A percentile compares a stretch with the other conserved stretches of the same genome.
Evolutionary conservation across 176 grass and related monocot species (phyloP).

Genomic region (Phyllostachys edulis): DNA sequence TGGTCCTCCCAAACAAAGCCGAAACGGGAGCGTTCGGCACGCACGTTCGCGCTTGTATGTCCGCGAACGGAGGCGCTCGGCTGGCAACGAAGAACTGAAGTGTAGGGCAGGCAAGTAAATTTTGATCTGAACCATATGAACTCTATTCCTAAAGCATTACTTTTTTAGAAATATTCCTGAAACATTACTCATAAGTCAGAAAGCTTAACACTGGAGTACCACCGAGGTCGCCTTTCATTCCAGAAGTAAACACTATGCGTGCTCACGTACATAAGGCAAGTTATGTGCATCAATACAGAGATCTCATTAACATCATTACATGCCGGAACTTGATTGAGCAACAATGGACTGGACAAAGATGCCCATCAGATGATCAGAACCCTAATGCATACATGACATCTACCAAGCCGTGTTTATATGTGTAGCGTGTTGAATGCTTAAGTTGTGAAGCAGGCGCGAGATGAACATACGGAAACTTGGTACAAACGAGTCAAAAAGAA

Average conservation of each 20-base stretch:
- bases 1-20: too few species aligned
- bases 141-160: too few species aligned
- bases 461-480: background rate
- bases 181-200: too few species aligned
- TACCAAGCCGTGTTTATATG: background rate
- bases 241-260: background rate
- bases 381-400: background rate
- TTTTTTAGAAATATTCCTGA: too few species aligned
- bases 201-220: too few species aligned
- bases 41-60: too few species aligned
- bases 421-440: background rate
- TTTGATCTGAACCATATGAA: too few species aligned
- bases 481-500: background rate
- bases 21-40: too few species aligned
- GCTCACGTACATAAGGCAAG: background rate
- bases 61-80: too few species aligned
- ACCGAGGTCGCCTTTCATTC: background rate
- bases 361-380: background rate
- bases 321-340: background rate
- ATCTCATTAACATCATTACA: too few species aligned
- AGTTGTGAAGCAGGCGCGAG: background rate
- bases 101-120: too few species aligned
- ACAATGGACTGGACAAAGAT: background rate
- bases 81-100: too few species aligned
- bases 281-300: background rate